Evolutionary conservation across 164 flowering plant genomes (phyloP), one percentile per base, ranked within the genome.

Genomic region (Echeveria elegans): DNA sequence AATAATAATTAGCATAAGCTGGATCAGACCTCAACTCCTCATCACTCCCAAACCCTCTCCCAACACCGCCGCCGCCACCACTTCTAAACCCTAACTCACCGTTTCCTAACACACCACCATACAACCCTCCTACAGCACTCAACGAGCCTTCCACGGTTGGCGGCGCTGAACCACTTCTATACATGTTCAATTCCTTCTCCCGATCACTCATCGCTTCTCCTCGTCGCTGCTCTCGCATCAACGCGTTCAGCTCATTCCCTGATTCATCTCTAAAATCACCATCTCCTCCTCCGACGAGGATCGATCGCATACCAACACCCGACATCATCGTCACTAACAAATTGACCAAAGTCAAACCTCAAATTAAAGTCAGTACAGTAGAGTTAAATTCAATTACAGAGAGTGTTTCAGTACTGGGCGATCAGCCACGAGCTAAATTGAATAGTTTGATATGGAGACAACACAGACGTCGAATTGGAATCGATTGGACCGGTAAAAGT

Each of bases 81-180:
- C 37, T 52, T 0, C 56, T 58, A 37, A 56, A 56, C 32, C 24
- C 32, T 14, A 73, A 26, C 40, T 50, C 77, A 6, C 67, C 10
- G 26, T 67, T 6, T 1, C 66, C 65, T 15, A 72, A 31, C 15
- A 61, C 70, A 63, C 68, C 66, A 0, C 78, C 79, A 61, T 80
- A 82, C 66, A 87, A 66, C 11, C 88, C 90, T 40, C 85, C 87
- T 0, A 82, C 83, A 3, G 92, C 86, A 29, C 61, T 75, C 45
- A 85, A 71, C 10, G 97, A 85, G 9, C 97, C 96, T 48, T 92
- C 94, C 11, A 92, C 88, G 0, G 94, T 86, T 6, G 97, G 97
- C 18, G 94, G 97, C 6, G 97, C 96, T 1, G 96, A 87, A 30
- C 94, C 94, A 69, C 96, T 92, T 60, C 97, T 63, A 69, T 68